Base-by-base conservation (phyloP, 2,329 filamentous ascomycete genomes). In the Apiospora koreana region DNA sequence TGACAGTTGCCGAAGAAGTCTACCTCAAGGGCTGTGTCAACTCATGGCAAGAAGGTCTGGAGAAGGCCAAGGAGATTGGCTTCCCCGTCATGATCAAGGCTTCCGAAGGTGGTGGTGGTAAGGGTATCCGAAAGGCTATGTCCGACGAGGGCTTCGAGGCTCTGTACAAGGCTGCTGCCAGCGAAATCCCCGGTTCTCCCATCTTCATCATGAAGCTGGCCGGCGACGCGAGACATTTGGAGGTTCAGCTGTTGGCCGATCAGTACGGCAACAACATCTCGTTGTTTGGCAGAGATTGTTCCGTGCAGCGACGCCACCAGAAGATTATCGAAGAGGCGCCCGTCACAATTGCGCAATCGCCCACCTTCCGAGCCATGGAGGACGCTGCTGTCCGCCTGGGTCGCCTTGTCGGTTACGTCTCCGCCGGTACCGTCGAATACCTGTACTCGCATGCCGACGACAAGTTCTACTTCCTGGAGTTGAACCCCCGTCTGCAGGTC, bases 171-270 rank as follows among this genome's bases (percentile, higher is more conserved):
- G 96, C 95, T 64, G 96, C 97, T 28, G 95, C 96, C 6, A 97
- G 92, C 82, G 97, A 99, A 83, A 98, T 99, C 75, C 97, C 96
- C 14, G 97, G 97, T 65, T 99, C 96, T 41, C 96, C 97, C 76
- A 99, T 99, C 83, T 99, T 99, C 88, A 97, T 99, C 85, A 99
- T 99, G 96, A 98, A 99, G 90, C 87, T 99, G 73, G 96, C 96
- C 67, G 96, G 95, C 76, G 97, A 97, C 80, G 96, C 96, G 50
- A 89, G 96, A 76, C 96, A 99, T 88, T 86, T 99, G 84, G 96
- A 99, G 84, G 97, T 99, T 71, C 96, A 99, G 85, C 87, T 99
- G 74, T 88, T 99, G 69, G 97, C 96, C 74, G 97, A 99, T 86
- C 94, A 99, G 87, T 99, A 99, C 82, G 96, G 97, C 80, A 98